Percentiles rank a stretch among this genome's conserved stretches.
Conservation (phyloP, 106 monocot genomes). For the Dactylorhiza incarnata region DNA sequence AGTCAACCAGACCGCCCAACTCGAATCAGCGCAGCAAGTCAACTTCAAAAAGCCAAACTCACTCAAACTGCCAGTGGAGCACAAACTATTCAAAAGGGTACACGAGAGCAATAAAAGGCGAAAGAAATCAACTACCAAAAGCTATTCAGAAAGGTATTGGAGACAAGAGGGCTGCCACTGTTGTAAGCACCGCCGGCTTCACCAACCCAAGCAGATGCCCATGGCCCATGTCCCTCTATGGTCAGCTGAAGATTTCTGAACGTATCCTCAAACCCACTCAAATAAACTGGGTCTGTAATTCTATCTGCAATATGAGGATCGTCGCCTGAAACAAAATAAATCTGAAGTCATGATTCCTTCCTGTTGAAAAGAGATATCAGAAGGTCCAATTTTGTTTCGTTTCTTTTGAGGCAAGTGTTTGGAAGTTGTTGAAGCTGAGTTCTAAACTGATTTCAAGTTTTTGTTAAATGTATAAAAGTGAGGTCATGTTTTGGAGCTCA, state of each 20-base stretch:
- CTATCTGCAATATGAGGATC: slow-evolving; percentile 46
- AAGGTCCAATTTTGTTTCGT: too few relatives aligned
- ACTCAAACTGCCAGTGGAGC: neutral
- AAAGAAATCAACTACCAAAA: slow-evolving; percentile 56
- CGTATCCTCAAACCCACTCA: slow-evolving; percentile 40
- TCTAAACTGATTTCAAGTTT: too few relatives aligned
- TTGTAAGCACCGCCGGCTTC: slow-evolving; percentile 93
- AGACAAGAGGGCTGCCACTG: slow-evolving; percentile 68
- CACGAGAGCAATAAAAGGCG: neutral
- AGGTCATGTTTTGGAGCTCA: too few relatives aligned
- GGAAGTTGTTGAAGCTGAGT: too few relatives aligned
- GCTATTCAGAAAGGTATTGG: slow-evolving; percentile 74
- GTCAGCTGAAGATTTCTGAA: slow-evolving; percentile 57
- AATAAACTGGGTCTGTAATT: slow-evolving; percentile 56
- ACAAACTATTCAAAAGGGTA: neutral
- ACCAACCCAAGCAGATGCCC: slow-evolving; percentile 93
- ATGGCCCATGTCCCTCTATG: slow-evolving; percentile 64
- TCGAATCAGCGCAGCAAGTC: too few relatives aligned
- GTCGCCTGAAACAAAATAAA: slow-evolving; percentile 45
- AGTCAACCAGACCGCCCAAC: too few relatives aligned
- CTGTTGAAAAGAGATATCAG: neutral
- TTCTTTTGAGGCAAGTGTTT: too few relatives aligned
- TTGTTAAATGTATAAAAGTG: too few relatives aligned
- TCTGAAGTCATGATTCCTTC: neutral
- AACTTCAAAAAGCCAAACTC: too few relatives aligned